phyloP scores from a whole-genome alignment of 75 land plant genomes.

The Sequoiadendron giganteum region DNA sequence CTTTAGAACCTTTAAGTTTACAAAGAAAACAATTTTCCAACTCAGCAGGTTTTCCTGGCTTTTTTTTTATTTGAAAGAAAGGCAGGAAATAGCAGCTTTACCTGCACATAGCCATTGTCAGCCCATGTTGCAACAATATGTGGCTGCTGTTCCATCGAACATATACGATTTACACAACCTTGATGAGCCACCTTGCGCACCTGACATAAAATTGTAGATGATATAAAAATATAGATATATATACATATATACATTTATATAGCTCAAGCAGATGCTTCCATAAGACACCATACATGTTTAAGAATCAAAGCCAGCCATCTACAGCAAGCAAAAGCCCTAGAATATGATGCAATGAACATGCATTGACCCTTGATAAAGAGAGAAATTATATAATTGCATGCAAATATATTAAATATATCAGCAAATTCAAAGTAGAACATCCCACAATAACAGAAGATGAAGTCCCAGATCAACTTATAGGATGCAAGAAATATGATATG shows the following conservation, averaged over 20 bases:
- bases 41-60: not conserved
- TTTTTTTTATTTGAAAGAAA: not conserved
- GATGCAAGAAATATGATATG: not conserved
- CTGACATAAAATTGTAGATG: conserved; percentile 29
- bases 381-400: not conserved
- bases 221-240: not conserved
- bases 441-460: not conserved
- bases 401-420: not conserved
- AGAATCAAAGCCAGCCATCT: not conserved
- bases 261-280: not conserved
- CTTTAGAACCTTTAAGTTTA: not conserved
- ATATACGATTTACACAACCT: conserved; percentile 91
- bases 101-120: conserved; percentile 95
- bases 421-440: not conserved
- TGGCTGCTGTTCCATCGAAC: conserved; percentile 89
- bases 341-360: not conserved
- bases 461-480: not conserved
- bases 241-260: too few species aligned
- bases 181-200: conserved; percentile 84
- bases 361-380: not conserved
- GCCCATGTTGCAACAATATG: conserved; percentile 97
- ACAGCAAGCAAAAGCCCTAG: not conserved
- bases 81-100: not conserved
- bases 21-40: not conserved
- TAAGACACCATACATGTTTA: not conserved